Evolutionary conservation across 352 stramenopile species (phyloP), one percentile per base, ranked within the genome.

Genomic region (Phytophthora fragariae): DNA sequence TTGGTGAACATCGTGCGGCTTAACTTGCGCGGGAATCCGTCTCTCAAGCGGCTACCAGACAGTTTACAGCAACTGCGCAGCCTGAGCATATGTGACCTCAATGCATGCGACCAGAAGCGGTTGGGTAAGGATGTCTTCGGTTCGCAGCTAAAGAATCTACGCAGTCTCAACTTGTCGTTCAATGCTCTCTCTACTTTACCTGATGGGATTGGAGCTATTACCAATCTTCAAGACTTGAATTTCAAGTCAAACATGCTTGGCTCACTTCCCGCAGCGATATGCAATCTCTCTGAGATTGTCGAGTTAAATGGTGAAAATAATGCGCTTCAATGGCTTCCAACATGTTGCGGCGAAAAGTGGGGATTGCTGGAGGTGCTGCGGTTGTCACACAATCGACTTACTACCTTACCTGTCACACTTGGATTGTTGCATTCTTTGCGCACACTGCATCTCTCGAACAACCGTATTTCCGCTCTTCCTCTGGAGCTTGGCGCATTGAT

Each of bases 41-140:
- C 47, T 4, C 65, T 91, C 5, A 84, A 81, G 53, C 63, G 71
- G 14, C 59, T 92, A 9, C 85, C 85, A 0, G 78, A 73, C 37
- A 80, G 64, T 55, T 67, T 91, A 15, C 78, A 86, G n/a, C 61
- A 79, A 37, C 72, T 92, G 3, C 60, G 62, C 0, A 72, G 41
- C 17, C 73, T 92, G 24, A 63, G 72, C 11, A 57, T 77, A 11
- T 83, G 74, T 55, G 79, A 90, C 62, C 65, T 91, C 3, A 77
- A 77, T 1, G 74, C 57, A 6, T 92, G 82, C 15, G 70, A 83
- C 31, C 82, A 84, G 19, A 90, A 89, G 29, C 74, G 85, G 2
- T 47, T 92, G 17, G 75, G 82, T 14, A 88, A 81, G 41, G 65
- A 85, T 35, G 76, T 91, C 14, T 82, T 92, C 31, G 83, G 81